Evolutionary conservation across 2,329 filamentous ascomycete species (phyloP).

Genomic region (Nannizziopsis arthrosporioides): DNA sequence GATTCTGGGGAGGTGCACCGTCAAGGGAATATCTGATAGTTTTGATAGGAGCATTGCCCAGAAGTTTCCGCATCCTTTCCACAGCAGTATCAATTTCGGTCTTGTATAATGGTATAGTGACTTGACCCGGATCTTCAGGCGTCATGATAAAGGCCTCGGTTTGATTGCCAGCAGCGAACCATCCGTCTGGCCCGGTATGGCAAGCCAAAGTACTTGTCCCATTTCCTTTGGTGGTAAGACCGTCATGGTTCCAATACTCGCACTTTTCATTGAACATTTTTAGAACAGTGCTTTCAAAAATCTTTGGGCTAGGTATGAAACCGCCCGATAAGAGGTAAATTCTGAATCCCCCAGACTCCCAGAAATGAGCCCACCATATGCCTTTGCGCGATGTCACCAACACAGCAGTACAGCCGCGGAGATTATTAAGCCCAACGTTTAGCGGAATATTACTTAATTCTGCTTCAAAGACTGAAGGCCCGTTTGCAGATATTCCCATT

Average conservation of each 20-base stretch:
- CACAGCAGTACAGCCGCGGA: slow-evolving; percentile 2
- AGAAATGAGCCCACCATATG: slow-evolving; percentile 7
- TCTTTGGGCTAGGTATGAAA: background rate
- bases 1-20: background rate
- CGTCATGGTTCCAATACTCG: background rate
- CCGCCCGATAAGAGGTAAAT: background rate
- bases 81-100: background rate
- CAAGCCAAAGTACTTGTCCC: background rate
- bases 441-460: background rate
- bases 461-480: background rate
- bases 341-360: slow-evolving; percentile 5
- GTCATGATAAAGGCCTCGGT: slow-evolving; percentile 3
- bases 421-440: background rate
- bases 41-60: background rate
- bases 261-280: background rate
- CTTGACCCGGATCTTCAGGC: background rate
- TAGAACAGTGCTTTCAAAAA: background rate
- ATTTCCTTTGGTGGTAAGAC: background rate
- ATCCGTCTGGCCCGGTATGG: background rate
- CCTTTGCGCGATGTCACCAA: background rate
- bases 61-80: background rate
- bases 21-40: background rate
- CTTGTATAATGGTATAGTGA: background rate
- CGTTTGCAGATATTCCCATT: background rate
- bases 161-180: background rate